A percentile compares a stretch with the other conserved stretches of the same genome.
Evolutionary conservation across 257 asterid species (phyloP).

Genomic region (Primulina huaijiensis): DNA sequence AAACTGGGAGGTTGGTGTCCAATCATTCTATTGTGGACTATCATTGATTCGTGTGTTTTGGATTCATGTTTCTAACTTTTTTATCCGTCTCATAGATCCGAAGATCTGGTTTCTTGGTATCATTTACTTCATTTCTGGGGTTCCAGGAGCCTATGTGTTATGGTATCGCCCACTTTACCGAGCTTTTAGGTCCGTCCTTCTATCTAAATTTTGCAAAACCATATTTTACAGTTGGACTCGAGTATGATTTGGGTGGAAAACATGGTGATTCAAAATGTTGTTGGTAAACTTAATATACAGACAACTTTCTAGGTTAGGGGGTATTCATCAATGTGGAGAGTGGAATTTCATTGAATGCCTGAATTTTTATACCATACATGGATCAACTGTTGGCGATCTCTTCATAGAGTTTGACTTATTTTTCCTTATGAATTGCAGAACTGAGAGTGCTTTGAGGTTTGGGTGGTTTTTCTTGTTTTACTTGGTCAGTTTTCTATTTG

Average conservation of each 20-base stretch:
- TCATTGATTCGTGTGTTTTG: conserved; percentile 6
- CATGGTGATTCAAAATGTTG: not conserved
- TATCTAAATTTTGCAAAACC: conserved; percentile 12
- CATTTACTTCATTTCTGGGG: conserved; percentile 89
- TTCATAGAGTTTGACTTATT: conserved; percentile 20
- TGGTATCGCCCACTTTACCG: conserved; percentile 99
- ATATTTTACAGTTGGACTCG: conserved; percentile 15
- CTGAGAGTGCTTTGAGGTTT: conserved; percentile 91
- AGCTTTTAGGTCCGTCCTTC: conserved; percentile 65
- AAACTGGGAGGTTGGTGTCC: conserved; percentile 67
- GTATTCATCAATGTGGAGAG: not conserved
- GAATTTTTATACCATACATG: conserved; percentile 2
- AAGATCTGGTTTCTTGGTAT: conserved; percentile 88
- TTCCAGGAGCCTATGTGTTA: conserved; percentile 90
- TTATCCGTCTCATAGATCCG: conserved; percentile 28
- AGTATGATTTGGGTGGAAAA: not conserved
- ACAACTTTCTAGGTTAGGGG: not conserved
- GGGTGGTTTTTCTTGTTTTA: conserved; percentile 91
- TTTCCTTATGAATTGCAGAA: conserved; percentile 46
- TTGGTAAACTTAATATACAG: not conserved
- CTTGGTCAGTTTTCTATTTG: conserved; percentile 48
- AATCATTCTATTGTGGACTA: not conserved
- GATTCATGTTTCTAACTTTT: conserved; percentile 19
- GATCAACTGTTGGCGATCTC: conserved; percentile 1
- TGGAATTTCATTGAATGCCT: not conserved